Percentiles rank a stretch among this genome's conserved stretches.
phyloP scores from a whole-genome alignment of 2,329 filamentous ascomycete genomes.

The Diaporthe citrichinensis region DNA sequence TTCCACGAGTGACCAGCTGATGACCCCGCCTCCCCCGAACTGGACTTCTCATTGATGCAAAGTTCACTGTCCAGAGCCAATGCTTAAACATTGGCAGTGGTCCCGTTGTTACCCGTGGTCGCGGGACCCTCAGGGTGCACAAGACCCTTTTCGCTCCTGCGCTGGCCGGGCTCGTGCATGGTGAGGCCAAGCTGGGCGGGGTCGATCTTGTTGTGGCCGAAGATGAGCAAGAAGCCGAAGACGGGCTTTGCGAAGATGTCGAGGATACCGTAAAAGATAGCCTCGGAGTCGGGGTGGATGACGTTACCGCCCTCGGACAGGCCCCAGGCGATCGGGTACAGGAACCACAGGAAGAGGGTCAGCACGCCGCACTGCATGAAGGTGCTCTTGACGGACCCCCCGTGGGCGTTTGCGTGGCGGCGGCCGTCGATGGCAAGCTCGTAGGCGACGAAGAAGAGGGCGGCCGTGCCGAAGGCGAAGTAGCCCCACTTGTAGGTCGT shows the following conservation, averaged over 20 bases:
- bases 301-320: constrained; percentile 75
- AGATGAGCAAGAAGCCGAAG: constrained; percentile 73
- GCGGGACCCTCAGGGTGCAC: constrained; percentile 9
- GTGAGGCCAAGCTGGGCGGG: constrained; percentile 68
- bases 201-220: constrained; percentile 74
- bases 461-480: constrained; percentile 68
- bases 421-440: constrained; percentile 70
- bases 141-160: constrained; percentile 11
- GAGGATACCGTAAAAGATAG: constrained; percentile 77
- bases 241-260: constrained; percentile 76
- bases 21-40: background rate
- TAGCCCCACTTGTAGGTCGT: constrained; percentile 79
- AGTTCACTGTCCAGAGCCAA: rapidly evolving
- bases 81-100: background rate
- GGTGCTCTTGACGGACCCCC: constrained; percentile 64
- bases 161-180: constrained; percentile 48
- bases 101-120: background rate
- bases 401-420: constrained; percentile 67
- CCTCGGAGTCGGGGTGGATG: constrained; percentile 76
- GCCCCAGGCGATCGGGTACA: constrained; percentile 77
- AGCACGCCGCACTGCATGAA: constrained; percentile 71
- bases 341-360: constrained; percentile 73
- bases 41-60: background rate
- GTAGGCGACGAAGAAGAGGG: constrained; percentile 73
- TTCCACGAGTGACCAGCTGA: background rate